Conservation (phyloP, 768 basidiomycete genomes). For the Fomitopsis serialis region DNA sequence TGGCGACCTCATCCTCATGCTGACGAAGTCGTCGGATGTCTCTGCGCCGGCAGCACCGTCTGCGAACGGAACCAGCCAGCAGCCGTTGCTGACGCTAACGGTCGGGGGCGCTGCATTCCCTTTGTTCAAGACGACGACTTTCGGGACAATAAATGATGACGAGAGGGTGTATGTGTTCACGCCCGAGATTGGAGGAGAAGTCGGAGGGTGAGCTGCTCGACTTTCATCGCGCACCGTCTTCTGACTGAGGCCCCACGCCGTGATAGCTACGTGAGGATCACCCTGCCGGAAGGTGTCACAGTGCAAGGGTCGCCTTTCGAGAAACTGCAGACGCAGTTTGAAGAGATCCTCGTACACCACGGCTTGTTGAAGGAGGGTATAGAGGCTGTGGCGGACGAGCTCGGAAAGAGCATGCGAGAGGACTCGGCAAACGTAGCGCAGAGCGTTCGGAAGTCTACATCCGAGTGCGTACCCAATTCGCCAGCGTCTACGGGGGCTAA, state of each 20-base stretch:
- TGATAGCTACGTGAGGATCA: slow-evolving; percentile 16
- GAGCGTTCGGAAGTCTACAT: slow-evolving; percentile 8
- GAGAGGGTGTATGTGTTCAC: slow-evolving; percentile 15
- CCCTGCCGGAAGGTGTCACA: slow-evolving; percentile 9
- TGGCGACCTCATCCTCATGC: slow-evolving; percentile 15
- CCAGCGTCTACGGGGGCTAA: not conserved
- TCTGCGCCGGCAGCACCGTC: not conserved
- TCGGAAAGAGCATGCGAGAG: slow-evolving; percentile 16
- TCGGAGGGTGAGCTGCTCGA: slow-evolving; percentile 7
- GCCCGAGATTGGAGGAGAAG: slow-evolving; percentile 12
- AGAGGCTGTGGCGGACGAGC: slow-evolving; percentile 20
- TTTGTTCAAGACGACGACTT: slow-evolving; percentile 13
- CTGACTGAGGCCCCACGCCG: not conserved
- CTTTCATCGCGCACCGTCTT: not conserved
- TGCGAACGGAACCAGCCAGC: not conserved
- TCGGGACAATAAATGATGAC: slow-evolving; percentile 18
- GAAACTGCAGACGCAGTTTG: slow-evolving; percentile 16
- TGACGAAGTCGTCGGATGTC: slow-evolving; percentile 4
- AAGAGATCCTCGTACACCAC: slow-evolving; percentile 17
- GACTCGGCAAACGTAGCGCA: slow-evolving; percentile 10
- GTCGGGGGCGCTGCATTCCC: slow-evolving; percentile 15
- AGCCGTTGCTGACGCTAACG: slow-evolving; percentile 12
- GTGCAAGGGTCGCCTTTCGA: slow-evolving; percentile 2
- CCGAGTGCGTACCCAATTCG: slow-evolving; percentile 4
- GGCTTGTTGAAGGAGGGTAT: slow-evolving; percentile 20